A percentile compares a stretch with the other conserved stretches of the same genome.
Conservation (phyloP, 352 stramenopile species). For the Globisporangium rhizosaccharum region DNA sequence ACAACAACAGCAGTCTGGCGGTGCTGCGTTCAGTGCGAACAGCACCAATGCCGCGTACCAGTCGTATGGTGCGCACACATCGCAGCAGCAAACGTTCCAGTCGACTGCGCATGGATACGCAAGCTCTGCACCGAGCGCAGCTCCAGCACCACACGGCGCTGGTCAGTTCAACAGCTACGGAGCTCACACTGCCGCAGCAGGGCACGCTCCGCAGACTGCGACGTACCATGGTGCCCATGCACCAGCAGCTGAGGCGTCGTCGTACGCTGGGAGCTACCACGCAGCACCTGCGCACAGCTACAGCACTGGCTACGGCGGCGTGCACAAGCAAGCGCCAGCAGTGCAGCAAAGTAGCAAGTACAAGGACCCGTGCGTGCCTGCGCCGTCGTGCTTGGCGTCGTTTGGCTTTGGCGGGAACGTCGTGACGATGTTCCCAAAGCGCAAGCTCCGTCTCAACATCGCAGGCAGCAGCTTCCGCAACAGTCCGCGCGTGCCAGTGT, state of each 20-base stretch:
- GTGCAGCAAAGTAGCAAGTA: conserved; percentile 65
- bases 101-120: conserved; percentile 2
- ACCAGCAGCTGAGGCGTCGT: neutral
- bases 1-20: conserved; percentile 1
- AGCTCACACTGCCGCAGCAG: neutral
- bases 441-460: conserved; percentile 74
- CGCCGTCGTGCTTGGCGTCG: conserved; percentile 66
- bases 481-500: conserved; percentile 56
- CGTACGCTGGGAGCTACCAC: conserved; percentile 3
- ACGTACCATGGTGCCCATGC: neutral
- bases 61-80: neutral
- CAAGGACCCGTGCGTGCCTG: conserved; percentile 74
- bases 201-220: neutral
- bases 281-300: neutral
- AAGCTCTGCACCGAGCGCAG: neutral
- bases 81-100: conserved; percentile 11
- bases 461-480: conserved; percentile 49
- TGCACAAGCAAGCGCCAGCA: conserved; percentile 7
- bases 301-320: conserved; percentile 1
- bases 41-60: neutral
- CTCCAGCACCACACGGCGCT: neutral
- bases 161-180: conserved; percentile 1
- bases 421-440: conserved; percentile 87
- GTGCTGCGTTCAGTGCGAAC: neutral
- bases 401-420: conserved; percentile 88